Evolutionary conservation across 768 basidiomycete species (phyloP).

Genomic region (Cystobasidium ongulense): DNA sequence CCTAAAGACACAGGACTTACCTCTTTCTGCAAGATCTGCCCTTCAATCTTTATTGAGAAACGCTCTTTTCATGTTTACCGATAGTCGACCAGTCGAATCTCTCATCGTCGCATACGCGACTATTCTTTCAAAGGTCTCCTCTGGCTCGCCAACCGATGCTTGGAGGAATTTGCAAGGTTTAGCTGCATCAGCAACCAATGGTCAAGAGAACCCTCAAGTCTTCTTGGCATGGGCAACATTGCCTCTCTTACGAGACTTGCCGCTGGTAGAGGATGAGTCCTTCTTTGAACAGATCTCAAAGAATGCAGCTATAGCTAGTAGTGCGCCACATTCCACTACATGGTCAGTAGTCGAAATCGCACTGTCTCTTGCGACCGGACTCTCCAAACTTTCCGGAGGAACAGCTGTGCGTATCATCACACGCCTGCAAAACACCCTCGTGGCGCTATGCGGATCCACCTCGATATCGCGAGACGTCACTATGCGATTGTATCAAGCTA

Average conservation of each 20-base stretch:
- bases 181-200: neutral
- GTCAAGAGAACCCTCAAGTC: neutral
- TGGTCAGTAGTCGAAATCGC: neutral
- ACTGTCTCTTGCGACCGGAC: neutral
- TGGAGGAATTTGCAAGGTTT: neutral
- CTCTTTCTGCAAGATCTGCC: neutral
- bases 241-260: neutral
- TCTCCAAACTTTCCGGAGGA: neutral
- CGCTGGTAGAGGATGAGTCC: neutral
- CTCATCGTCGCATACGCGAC: neutral
- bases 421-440: neutral
- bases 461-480: neutral
- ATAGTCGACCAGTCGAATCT: neutral
- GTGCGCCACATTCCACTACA: neutral
- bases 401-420: neutral
- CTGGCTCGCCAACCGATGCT: neutral
- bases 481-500: neutral
- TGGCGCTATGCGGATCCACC: neutral
- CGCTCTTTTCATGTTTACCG: neutral
- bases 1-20: neutral
- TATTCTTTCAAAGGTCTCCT: neutral
- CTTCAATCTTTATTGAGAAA: neutral
- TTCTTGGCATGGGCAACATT: neutral
- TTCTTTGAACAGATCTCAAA: neutral
- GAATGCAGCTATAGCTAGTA: neutral